Evolutionary conservation across 495 filamentous ascomycete species (phyloP), one percentile per base, ranked within the genome.

Genomic region (Aspergillus sclerotiicarbonarius): DNA sequence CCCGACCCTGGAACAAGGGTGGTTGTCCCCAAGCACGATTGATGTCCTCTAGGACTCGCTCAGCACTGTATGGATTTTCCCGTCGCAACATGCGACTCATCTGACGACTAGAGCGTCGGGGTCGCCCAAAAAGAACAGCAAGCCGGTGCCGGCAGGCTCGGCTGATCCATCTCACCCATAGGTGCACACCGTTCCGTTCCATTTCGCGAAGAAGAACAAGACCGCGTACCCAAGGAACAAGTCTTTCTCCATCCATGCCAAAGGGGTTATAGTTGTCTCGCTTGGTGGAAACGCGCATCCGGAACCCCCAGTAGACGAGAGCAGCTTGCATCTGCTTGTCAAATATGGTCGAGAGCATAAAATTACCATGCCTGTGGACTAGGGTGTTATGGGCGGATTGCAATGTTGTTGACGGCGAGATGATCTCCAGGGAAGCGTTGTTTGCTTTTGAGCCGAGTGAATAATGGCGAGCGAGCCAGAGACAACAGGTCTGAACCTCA

Each of bases 281-380:
- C 35, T 59, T 61, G 29, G 50, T 19, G 8, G 70, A 68, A 18
- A 75, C 62, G 0, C 61, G 65, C 41, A 73, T 67, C 51, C 68
- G 76, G 66, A 87, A 87, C 4, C 84, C 82, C 84, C 84, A 86
- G n/a, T 73, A 66, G 30, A 87, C 75, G 39, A 86, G 73, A 12
- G 80, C 81, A 31, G 71, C 71, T 63, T 82, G 81, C 61, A 83
- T 74, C 6, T 68, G 58, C 0, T 56, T 64, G 16, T 51, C 68
- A 61, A 85, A 85, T 32, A 86, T 74, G 4, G 65, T 63, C 20
- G 61, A 62, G 0, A 83, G 71, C 21, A 73, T 66, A 15, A 62
- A 56, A 25, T 53, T 25, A 8, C 48, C 50, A 19, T 33, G 51
- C 12, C 2, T 12, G 30, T 25, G 39, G 21, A 32, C 8, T 49